These are phyloP conservation scores for Phytopythium sindhum DNA, from an alignment of 352 stramenopile genomes.

Conservation along the genomic window DNA sequence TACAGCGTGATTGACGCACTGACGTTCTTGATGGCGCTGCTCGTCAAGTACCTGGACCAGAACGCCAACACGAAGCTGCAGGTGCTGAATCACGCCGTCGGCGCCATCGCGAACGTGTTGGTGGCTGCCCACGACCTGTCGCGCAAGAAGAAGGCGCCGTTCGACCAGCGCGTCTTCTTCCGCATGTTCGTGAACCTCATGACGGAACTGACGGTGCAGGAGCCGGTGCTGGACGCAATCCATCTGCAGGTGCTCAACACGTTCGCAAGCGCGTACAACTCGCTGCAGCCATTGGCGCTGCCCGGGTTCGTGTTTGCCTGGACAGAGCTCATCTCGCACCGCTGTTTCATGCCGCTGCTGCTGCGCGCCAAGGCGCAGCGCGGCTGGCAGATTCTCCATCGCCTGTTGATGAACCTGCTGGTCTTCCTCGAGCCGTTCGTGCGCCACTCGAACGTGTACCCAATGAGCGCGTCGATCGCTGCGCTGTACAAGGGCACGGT, in stretches of 20 bases:
- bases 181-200: slow-evolving; percentile 97
- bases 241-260: slow-evolving; percentile 95
- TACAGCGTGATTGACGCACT: slow-evolving; percentile 97
- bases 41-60: slow-evolving; percentile 93
- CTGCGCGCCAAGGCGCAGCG: slow-evolving; percentile 93
- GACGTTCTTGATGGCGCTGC: slow-evolving; percentile 94
- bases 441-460: slow-evolving; percentile 76
- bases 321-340: slow-evolving; percentile 98
- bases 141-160: slow-evolving; percentile 83
- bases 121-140: slow-evolving; percentile 83
- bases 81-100: slow-evolving; percentile 95
- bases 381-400: slow-evolving; percentile 96
- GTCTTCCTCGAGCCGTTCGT: slow-evolving; percentile 97
- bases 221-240: slow-evolving; percentile 92
- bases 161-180: slow-evolving; percentile 99
- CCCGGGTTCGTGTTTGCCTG: slow-evolving; percentile 98
- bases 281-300: slow-evolving; percentile 93
- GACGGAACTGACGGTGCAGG: slow-evolving; percentile 95
- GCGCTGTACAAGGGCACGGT: slow-evolving; percentile 98
- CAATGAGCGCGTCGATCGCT: slow-evolving; percentile 89
- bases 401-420: slow-evolving; percentile 97
- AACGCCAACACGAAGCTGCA: slow-evolving; percentile 73
- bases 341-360: slow-evolving; percentile 98
- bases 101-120: slow-evolving; percentile 92
- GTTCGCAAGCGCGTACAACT: slow-evolving; percentile 97